Conservation (phyloP, 805 yeast species). For the Saccharomycopsis guyanensis region DNA sequence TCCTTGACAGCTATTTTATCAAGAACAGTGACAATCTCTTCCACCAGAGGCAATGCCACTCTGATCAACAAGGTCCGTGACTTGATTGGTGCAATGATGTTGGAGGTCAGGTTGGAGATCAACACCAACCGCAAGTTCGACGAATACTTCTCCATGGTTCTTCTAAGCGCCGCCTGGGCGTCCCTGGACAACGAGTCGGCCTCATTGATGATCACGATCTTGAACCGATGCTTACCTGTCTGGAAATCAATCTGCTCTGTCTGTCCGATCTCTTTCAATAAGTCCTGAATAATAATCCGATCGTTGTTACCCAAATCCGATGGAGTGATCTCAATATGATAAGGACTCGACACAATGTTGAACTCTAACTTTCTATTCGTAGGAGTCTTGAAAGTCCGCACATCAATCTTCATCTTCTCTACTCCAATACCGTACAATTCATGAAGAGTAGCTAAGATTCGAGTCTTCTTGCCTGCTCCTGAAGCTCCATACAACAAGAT, state of each 20-base stretch:
- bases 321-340: conserved; percentile 93
- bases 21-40: conserved; percentile 54
- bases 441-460: conserved; percentile 70
- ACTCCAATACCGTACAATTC: conserved; percentile 80
- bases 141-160: conserved; percentile 95
- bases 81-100: conserved; percentile 87
- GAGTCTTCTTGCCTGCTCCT: conserved; percentile 95
- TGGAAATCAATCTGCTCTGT: conserved; percentile 88
- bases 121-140: conserved; percentile 76
- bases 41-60: conserved; percentile 67
- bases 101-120: conserved; percentile 83
- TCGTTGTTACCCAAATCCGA: conserved; percentile 95
- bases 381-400: conserved; percentile 69
- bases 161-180: conserved; percentile 91
- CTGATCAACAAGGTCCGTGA: conserved; percentile 88
- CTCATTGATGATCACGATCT: conserved; percentile 81
- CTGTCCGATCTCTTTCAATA: conserved; percentile 89
- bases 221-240: conserved; percentile 49
- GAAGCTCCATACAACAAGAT: conserved; percentile 88
- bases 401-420: conserved; percentile 81
- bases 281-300: conserved; percentile 88
- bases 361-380: conserved; percentile 76
- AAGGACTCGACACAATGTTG: conserved; percentile 85
- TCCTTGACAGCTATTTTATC: conserved; percentile 52
- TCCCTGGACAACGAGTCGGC: conserved; percentile 86